Evolutionary conservation across 2,329 filamentous ascomycete genomes (phyloP), one percentile per base, ranked within the genome.

Genomic region (Incumbomyces lentus): DNA sequence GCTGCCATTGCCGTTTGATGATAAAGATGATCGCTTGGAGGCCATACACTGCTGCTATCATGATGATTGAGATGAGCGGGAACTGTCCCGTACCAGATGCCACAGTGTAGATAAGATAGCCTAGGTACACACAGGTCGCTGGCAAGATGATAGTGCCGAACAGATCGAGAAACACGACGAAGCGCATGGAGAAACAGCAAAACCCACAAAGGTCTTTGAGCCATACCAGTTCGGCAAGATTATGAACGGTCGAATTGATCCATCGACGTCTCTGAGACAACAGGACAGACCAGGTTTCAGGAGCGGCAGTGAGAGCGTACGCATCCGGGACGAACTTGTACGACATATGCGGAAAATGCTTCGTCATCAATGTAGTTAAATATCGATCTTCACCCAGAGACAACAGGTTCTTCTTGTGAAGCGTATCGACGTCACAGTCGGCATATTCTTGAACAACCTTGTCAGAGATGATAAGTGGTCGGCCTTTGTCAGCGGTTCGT

Each of bases 241-340:
- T 98, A 74, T 98, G 92, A 51, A 98, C 84, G 8, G 92, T 98
- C 1, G 92, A 96, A 70, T 98, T 98, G 66, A 98, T 98, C 92
- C 92, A 98, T 64, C 92, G 84, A 72, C 92, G 88, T 74, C 92
- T 82, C 64, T 98, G 92, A n/a, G 92, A 98, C 29, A 98, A 74
- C 57, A 98, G 70, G 58, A 98, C 87, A 60, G 82, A 85, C 86
- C 89, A 98, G 18, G 84, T 86, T 60, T 96, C 88, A 2, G 92
- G 92, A 1, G 92, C 92, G 36, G 90, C 90, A 1, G 92, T 98
- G 60, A 86, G 82, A 56, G 89, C 93, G 64, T 88, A 92, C 6
- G 92, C 92, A 66, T 95, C 87, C 1, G 89, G 79, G 44, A 95
- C 77, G 64, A 96, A 98, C 67, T 96, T 98, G 75, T 86, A 96